These are phyloP conservation scores for Candida boidinii DNA, from an alignment of 805 yeast genomes.

Conservation along the genomic window DNA sequence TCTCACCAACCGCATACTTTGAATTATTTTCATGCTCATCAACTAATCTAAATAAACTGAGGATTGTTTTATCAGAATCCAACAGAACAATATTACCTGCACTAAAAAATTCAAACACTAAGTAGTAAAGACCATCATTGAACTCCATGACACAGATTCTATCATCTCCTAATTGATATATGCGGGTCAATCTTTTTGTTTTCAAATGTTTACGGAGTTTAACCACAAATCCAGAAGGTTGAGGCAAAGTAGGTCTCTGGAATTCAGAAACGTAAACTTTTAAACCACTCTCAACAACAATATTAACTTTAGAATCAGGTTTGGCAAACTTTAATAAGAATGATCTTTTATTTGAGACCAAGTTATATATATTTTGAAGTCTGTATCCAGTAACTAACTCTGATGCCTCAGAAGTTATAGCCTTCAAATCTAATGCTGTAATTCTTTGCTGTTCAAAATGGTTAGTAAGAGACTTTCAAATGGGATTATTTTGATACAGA, in stretches of 20 bases:
- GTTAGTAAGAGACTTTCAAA: no score
- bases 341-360: conserved; percentile 62
- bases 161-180: conserved; percentile 72
- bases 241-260: conserved; percentile 70
- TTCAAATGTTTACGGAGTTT: conserved; percentile 83
- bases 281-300: conserved; percentile 83
- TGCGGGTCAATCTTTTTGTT: conserved; percentile 62
- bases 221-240: conserved; percentile 79
- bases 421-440: conserved; percentile 72
- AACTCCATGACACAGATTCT: conserved; percentile 79
- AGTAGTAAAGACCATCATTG: conserved; percentile 68
- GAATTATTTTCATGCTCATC: conserved; percentile 59
- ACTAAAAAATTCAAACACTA: conserved; percentile 87
- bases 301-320: conserved; percentile 70
- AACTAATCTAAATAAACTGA: conserved; percentile 72
- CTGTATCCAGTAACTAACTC: conserved; percentile 53
- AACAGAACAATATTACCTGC: conserved; percentile 85
- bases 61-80: conserved; percentile 57
- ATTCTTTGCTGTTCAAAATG: conserved; percentile 94
- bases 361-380: conserved; percentile 77
- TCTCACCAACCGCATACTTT: conserved; percentile 67
- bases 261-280: conserved; percentile 71
- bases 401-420: conserved; percentile 60
- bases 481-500: no score
- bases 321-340: conserved; percentile 72